Percentiles rank a stretch among this genome's conserved stretches.
Evolutionary conservation across 257 asterid species (phyloP).

Genomic region (Solanum ossicruentum): DNA sequence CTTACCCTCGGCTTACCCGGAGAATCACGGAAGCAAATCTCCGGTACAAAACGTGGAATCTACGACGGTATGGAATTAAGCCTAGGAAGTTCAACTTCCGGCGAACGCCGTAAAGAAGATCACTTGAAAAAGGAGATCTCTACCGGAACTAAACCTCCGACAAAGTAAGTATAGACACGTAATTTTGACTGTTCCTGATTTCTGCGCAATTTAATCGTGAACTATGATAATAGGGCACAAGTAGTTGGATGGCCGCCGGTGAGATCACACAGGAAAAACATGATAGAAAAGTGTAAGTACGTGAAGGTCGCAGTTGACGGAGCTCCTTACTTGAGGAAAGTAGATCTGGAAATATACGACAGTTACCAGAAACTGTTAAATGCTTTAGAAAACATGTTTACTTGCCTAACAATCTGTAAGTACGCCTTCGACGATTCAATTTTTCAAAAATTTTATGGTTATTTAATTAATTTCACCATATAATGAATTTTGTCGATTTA

Average conservation of each 20-base stretch:
- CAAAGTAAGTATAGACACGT: conserved; percentile 25
- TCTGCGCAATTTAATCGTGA: neutral
- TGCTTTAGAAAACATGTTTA: conserved; percentile 48
- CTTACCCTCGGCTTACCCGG: conserved; percentile 59
- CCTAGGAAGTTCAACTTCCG: conserved; percentile 4
- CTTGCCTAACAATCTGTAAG: conserved; percentile 49
- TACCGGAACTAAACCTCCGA: conserved; percentile 14
- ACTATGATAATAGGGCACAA: conserved; percentile 21
- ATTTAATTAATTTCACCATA: neutral
- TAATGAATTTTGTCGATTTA: neutral
- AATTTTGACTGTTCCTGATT: neutral
- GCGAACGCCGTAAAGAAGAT: neutral
- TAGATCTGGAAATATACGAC: conserved; percentile 37
- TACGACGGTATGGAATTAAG: conserved; percentile 22
- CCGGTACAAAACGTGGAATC: conserved; percentile 38
- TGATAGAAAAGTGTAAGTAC: conserved; percentile 29
- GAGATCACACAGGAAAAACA: conserved; percentile 40
- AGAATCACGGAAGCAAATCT: neutral
- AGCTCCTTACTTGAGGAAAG: conserved; percentile 64
- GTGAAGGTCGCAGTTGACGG: conserved; percentile 81
- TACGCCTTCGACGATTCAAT: neutral
- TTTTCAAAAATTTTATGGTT: neutral
- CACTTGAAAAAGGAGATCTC: conserved; percentile 2
- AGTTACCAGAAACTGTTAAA: conserved; percentile 38
- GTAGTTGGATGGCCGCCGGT: conserved; percentile 88